Base-by-base conservation (phyloP, 1,139 yeast genomes). In the Taiozyma sp. region DNA sequence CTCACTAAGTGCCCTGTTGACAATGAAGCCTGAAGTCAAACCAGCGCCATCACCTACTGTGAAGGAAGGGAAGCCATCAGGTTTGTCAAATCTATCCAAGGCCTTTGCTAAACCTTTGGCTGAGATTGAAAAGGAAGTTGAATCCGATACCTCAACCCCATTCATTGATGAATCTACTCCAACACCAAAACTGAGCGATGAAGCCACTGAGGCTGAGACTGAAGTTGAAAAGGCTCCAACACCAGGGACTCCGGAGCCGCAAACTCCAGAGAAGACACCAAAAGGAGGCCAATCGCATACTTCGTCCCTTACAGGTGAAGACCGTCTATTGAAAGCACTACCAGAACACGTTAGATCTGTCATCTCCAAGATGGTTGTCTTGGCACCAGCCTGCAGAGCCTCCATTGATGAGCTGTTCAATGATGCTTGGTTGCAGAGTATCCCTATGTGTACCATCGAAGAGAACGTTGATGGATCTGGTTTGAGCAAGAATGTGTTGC, bases 331-430 rank as follows among this genome's bases (percentile, higher is more conserved):
- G 52, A 76, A 80, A 57, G 90, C 93, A 1, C 70, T 86, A 47
- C 89, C 90, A 1, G 81, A 76, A 54, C 88, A 84, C 53, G 77
- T 85, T 45, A 80, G 91, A 48, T 70, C 79, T 9, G 73, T 86
- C 55, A 78, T 86, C 55, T 79, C 85, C 5, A 76, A 80, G 55
- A 86, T 86, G 95, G 91, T 86, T 45, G 88, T 82, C 52, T 69
- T 86, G 55, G 90, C 95, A 0, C 95, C 95, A 1, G 93, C 93
- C 2, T 84, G 91, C 63, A 81, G 98, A 61, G 86, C 86, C n/a
- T 76, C 83, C 32, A 84, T 91, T 49, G 91, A 87, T 53, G 95
- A 88, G 54, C 85, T 90, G 58, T 86, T 89, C 76, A 72, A 77
- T 29, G 96, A 89, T 63, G 72, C 79, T 8, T 90, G 97, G 96